These are phyloP conservation scores for Rhodofomes roseus DNA, from an alignment of 1,284 basidiomycete genomes.

Conservation along the genomic window DNA sequence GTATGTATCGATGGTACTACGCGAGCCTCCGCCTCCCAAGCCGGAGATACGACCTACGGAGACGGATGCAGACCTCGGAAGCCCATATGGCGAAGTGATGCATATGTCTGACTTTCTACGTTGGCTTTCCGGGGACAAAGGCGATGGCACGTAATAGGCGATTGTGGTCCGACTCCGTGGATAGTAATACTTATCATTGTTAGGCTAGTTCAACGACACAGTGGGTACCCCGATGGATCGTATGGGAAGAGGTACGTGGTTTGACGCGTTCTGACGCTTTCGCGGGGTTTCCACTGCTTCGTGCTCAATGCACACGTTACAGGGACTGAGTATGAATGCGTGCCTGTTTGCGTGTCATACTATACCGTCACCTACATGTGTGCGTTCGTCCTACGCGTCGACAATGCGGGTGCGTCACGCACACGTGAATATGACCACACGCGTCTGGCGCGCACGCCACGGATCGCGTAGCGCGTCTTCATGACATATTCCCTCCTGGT, in stretches of 20 bases:
- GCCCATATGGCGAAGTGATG: conserved; percentile 22
- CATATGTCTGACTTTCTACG: conserved; percentile 30
- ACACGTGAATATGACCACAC: background rate
- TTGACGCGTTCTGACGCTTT: background rate
- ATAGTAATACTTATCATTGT: background rate
- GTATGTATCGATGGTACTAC: conserved; percentile 55
- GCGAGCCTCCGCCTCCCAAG: background rate
- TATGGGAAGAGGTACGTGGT: background rate
- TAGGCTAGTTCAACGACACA: background rate
- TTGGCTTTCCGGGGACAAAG: conserved; percentile 23
- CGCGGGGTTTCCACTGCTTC: background rate
- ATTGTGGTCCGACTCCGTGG: background rate
- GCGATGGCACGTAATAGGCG: background rate
- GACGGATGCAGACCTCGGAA: conserved; percentile 2
- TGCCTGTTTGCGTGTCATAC: too few species aligned
- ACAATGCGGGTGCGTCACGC: background rate
- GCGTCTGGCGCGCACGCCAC: background rate
- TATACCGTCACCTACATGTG: background rate
- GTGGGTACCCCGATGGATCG: background rate
- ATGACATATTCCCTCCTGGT: too few species aligned
- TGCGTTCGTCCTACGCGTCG: too few species aligned
- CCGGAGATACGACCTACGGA: background rate
- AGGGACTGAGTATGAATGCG: too few species aligned
- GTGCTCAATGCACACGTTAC: background rate
- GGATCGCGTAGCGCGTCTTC: too few species aligned